These are phyloP conservation scores for Rhododendron ovatum DNA, from an alignment of 148 eudicot species.

Conservation along the genomic window DNA sequence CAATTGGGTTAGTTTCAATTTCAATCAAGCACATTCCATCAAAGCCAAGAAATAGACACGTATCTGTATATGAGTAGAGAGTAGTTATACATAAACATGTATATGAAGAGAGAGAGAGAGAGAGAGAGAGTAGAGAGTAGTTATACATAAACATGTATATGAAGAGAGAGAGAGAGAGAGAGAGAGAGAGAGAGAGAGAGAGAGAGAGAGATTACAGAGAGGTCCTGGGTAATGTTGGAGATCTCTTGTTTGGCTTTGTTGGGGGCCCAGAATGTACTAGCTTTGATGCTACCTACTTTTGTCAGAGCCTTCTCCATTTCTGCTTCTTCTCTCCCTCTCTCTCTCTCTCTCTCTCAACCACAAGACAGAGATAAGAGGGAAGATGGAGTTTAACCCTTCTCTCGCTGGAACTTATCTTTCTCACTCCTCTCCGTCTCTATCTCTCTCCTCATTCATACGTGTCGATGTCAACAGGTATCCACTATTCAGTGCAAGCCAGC, in stretches of 20 bases:
- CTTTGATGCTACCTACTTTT: conserved; percentile 56
- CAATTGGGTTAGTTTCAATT: background rate
- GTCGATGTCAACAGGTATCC: background rate
- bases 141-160: background rate
- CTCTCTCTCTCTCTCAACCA: background rate
- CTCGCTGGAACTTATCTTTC: background rate
- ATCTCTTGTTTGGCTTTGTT: conserved; percentile 68
- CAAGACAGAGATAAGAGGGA: background rate
- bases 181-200: background rate
- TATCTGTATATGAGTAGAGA: background rate
- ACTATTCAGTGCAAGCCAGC: background rate
- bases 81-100: background rate
- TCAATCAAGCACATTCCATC: background rate
- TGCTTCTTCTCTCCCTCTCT: background rate
- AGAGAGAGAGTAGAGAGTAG: background rate
- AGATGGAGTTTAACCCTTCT: no score
- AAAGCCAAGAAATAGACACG: background rate
- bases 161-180: background rate
- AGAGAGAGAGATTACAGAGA: conserved; percentile 27
- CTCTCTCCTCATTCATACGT: background rate
- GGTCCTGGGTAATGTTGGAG: conserved; percentile 53
- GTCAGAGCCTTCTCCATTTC: conserved; percentile 59
- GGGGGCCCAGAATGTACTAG: conserved; percentile 57
- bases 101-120: background rate
- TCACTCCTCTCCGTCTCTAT: background rate